Evolutionary conservation across 768 basidiomycete species (phyloP).

Genomic region (Scleroderma bovista): DNA sequence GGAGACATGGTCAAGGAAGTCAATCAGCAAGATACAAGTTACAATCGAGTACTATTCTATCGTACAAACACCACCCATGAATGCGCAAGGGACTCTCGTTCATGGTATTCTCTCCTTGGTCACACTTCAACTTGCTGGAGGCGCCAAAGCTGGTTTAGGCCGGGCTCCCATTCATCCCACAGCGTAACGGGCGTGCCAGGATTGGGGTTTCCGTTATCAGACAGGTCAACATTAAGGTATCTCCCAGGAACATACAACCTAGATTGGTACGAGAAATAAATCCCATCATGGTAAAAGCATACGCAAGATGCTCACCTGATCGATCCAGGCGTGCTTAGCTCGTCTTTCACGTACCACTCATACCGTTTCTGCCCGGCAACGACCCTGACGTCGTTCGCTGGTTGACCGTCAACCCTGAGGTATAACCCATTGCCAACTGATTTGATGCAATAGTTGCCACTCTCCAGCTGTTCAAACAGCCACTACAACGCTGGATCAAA

Average conservation of each 20-base stretch:
- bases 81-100: too few relatives aligned
- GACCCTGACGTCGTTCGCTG: conserved; percentile 36
- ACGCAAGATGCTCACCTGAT: conserved; percentile 45
- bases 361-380: conserved; percentile 32
- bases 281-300: neutral
- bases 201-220: conserved; percentile 37
- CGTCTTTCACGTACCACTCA: conserved; percentile 50
- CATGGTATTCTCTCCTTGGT: too few relatives aligned
- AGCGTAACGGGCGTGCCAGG: conserved; percentile 42
- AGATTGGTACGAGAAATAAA: neutral
- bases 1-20: too few relatives aligned
- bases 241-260: conserved; percentile 46
- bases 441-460: conserved; percentile 37
- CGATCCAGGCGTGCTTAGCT: conserved; percentile 25
- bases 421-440: conserved; percentile 25
- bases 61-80: too few relatives aligned
- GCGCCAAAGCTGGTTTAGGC: conserved; percentile 49
- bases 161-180: conserved; percentile 47
- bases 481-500: conserved; percentile 33
- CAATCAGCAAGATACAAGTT: too few relatives aligned
- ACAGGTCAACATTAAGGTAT: conserved; percentile 42
- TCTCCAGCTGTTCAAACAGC: conserved; percentile 28
- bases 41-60: too few relatives aligned
- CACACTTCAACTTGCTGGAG: too few relatives aligned
- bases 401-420: conserved; percentile 1